A percentile compares a stretch with the other conserved stretches of the same genome.
Conservation (phyloP, 2,329 filamentous ascomycete species). For the Fusarium hainanense region DNA sequence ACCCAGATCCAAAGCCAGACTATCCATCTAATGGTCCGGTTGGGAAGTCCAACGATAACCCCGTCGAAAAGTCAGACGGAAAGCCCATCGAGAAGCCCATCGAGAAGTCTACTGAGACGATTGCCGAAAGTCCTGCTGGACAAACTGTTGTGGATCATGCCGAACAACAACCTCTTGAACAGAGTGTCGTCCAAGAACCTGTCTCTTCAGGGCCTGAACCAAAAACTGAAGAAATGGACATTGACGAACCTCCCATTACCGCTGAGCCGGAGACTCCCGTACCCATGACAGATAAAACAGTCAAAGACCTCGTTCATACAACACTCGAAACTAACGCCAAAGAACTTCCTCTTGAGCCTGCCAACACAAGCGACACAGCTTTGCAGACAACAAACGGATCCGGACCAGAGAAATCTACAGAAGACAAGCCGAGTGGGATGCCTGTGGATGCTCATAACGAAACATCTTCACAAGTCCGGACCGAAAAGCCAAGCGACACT, state of each 20-base stretch:
- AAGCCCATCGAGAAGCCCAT: background rate
- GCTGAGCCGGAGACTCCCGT: conserved; percentile 14
- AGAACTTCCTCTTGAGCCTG: conserved; percentile 1
- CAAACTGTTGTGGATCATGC: background rate
- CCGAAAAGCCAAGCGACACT: background rate
- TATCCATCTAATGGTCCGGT: background rate
- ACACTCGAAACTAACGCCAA: conserved; percentile 2
- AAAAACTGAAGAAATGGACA: conserved; percentile 57
- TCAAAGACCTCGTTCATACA: conserved; percentile 1
- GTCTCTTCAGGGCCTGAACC: conserved; percentile 44
- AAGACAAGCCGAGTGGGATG: conserved; percentile 4
- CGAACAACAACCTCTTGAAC: background rate
- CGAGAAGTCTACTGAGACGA: background rate
- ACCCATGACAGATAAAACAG: conserved; percentile 7
- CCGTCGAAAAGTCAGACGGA: background rate
- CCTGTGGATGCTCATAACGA: background rate
- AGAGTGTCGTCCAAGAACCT: conserved; percentile 6
- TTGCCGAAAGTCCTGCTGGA: background rate
- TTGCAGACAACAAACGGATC: background rate
- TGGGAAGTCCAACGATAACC: background rate
- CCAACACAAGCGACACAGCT: conserved; percentile 6
- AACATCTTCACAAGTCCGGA: background rate
- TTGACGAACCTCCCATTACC: conserved; percentile 44
- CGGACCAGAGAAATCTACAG: background rate
- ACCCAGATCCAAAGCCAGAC: background rate